These are phyloP conservation scores for Schizonepeta tenuifolia DNA, from an alignment of 257 asterid genomes.

Conservation along the genomic window DNA sequence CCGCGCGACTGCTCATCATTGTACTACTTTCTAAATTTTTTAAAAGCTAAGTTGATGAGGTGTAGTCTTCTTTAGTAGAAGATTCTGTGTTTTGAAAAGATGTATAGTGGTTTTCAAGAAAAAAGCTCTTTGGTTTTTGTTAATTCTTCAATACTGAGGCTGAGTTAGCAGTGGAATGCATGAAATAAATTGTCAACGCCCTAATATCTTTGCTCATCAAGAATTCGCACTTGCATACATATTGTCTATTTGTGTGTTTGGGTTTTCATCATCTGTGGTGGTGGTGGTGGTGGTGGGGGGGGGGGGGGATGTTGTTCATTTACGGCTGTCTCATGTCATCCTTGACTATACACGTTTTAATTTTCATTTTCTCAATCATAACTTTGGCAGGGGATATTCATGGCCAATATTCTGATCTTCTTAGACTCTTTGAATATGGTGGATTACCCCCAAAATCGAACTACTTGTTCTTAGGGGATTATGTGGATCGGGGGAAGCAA, in stretches of 20 bases:
- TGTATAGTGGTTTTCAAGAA: neutral
- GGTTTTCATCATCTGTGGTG: neutral
- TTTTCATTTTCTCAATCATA: neutral
- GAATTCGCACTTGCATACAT: neutral
- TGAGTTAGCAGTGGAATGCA: neutral
- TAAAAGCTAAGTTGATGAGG: neutral
- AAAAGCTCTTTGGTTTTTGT: neutral
- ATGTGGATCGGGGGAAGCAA: conserved; percentile 86
- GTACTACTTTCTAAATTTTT: neutral
- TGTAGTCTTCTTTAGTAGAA: neutral
- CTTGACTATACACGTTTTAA: too few species aligned
- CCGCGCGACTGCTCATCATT: neutral
- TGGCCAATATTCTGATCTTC: conserved; percentile 81
- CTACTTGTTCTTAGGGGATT: conserved; percentile 78
- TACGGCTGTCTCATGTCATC: too few species aligned
- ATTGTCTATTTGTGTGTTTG: neutral
- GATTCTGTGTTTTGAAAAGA: neutral
- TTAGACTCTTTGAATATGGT: conserved; percentile 75
- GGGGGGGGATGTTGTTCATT: too few species aligned
- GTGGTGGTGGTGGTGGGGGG: too few species aligned
- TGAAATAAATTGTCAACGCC: neutral
- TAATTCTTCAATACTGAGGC: neutral
- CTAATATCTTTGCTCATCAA: neutral
- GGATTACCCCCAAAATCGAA: conserved; percentile 80
- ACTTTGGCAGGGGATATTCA: conserved; percentile 69